Evolutionary conservation across 257 asterid genomes (phyloP), one percentile per base, ranked within the genome.

Genomic region (Solanum ossicruentum): DNA sequence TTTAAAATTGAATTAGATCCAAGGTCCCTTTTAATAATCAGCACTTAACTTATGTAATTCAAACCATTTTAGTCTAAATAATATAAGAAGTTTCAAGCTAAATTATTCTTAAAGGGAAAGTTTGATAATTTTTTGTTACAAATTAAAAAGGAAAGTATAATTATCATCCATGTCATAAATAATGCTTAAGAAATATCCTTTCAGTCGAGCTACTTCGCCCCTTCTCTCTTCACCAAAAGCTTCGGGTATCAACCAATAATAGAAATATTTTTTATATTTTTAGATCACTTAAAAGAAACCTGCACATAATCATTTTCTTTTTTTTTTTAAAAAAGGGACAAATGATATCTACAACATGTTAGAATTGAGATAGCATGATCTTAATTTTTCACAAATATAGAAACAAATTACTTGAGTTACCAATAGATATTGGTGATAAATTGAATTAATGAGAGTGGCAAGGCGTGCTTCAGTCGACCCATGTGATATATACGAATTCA

Each of bases 401-500:
- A 57, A 36, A 54, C 84, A 80, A 55, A 36, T 63, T 6, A 26
- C 26, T 51, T 51, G 32, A 57, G 55, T 80, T 61, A 41, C 49
- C 57, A 52, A 80, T n/a, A n/a, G 66, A 80, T 80, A 5, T 12
- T 72, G 80, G 56, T 43, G 17, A 78, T 47, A 52, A 5, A 5
- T 16, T 51, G 51, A 77, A 16, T 7, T 49, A 77, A 26, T 51
- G 43, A 77, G 3, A 52, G 39, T 26, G 41, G 49, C 47, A 52
- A 82, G 85, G 85, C 85, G 60, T 82, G 85, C 85, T 60, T 82
- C 78, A 32, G 91, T 88, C 88, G 88, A 85, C 84, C 89, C 93
- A 88, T 87, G 90, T 92, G 93, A 90, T 88, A 75, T 49, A 75
- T 75, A 86, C 60, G 87, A 88, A 82, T 85, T 86, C 89, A 81